phyloP scores from a whole-genome alignment of 805 yeast genomes.

The Suhomyces tanzawaensis region DNA sequence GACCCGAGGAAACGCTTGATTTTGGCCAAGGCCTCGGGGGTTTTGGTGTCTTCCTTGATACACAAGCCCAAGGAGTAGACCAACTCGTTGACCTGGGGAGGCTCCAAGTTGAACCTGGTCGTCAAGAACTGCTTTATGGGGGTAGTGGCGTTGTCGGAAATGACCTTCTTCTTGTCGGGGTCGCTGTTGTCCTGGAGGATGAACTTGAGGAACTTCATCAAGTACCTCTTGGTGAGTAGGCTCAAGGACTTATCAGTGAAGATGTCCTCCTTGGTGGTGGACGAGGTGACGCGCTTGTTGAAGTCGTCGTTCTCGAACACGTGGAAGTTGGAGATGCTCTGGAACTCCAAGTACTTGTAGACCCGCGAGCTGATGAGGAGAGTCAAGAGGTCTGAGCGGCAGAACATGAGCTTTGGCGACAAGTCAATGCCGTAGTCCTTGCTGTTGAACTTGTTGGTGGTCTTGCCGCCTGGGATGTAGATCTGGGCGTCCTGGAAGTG shows the following conservation, averaged over 20 bases:
- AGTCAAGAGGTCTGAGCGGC: slow-evolving; percentile 81
- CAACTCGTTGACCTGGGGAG: slow-evolving; percentile 77
- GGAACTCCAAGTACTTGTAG: slow-evolving; percentile 88
- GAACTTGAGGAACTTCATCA: slow-evolving; percentile 91
- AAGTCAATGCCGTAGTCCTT: slow-evolving; percentile 85
- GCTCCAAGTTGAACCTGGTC: slow-evolving; percentile 65
- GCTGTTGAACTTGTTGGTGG: slow-evolving; percentile 50
- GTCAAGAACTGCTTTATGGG: slow-evolving; percentile 60
- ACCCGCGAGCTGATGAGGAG: slow-evolving; percentile 82
- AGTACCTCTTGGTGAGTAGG: slow-evolving; percentile 70
- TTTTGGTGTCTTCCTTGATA: slow-evolving; percentile 54
- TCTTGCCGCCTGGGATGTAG: slow-evolving; percentile 65
- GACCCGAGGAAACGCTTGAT: slow-evolving; percentile 82
- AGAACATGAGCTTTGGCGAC: slow-evolving; percentile 83
- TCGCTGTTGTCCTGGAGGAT: slow-evolving; percentile 59
- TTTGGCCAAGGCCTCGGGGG: slow-evolving; percentile 74
- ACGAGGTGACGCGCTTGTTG: slow-evolving; percentile 69
- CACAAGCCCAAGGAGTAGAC: slow-evolving; percentile 85
- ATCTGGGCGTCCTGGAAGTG: slow-evolving; percentile 71
- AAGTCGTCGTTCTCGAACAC: slow-evolving; percentile 91
- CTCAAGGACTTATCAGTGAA: slow-evolving; percentile 83
- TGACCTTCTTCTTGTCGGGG: slow-evolving; percentile 54
- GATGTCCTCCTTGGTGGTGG: slow-evolving; percentile 80
- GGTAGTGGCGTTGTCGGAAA: slow-evolving; percentile 53
- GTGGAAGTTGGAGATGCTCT: slow-evolving; percentile 83